These are phyloP conservation scores for Gloeostereum incarnatum DNA, from an alignment of 768 basidiomycete genomes.

Conservation along the genomic window DNA sequence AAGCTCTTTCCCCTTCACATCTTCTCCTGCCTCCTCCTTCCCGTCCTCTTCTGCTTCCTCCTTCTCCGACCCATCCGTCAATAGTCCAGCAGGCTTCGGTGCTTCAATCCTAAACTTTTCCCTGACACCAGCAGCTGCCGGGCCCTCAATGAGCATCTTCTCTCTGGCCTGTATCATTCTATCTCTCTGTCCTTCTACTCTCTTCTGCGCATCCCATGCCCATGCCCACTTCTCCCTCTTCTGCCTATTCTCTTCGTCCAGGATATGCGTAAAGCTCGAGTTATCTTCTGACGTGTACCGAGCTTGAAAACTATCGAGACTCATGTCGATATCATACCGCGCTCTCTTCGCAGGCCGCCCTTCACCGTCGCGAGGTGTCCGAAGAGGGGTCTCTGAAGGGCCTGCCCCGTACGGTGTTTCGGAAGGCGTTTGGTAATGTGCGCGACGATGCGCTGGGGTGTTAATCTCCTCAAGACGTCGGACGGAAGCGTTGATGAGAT, in stretches of 20 bases:
- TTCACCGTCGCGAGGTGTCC: constrained; percentile 21
- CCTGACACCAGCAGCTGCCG: constrained; percentile 50
- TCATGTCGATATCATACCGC: constrained; percentile 51
- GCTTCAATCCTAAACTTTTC: constrained; percentile 60
- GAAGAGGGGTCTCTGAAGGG: constrained; percentile 60
- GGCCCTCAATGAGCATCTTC: constrained; percentile 63
- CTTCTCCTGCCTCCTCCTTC: constrained; percentile 17
- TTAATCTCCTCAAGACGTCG: constrained; percentile 58
- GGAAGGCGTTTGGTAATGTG: constrained; percentile 33
- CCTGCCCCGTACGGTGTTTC: constrained; percentile 57
- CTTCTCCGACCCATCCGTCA: constrained; percentile 26
- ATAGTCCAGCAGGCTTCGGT: constrained; percentile 44
- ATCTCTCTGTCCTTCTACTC: constrained; percentile 59
- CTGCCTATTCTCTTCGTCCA: constrained; percentile 81
- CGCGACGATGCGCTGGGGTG: constrained; percentile 28
- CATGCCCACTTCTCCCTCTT: constrained; percentile 78
- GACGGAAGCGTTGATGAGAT: constrained; percentile 69
- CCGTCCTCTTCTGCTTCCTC: constrained; percentile 14
- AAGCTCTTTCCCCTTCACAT: constrained; percentile 17
- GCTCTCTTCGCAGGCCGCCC: constrained; percentile 46
- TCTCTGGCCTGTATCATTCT: constrained; percentile 63
- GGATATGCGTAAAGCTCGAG: constrained; percentile 87
- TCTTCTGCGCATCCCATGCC: constrained; percentile 90
- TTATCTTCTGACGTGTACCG: constrained; percentile 96
- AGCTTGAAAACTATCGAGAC: constrained; percentile 82